Percentiles rank a stretch among this genome's conserved stretches.
These are phyloP conservation scores for Tolypocladium nubicola DNA, from an alignment of 2,329 filamentous ascomycete genomes.

Conservation along the genomic window DNA sequence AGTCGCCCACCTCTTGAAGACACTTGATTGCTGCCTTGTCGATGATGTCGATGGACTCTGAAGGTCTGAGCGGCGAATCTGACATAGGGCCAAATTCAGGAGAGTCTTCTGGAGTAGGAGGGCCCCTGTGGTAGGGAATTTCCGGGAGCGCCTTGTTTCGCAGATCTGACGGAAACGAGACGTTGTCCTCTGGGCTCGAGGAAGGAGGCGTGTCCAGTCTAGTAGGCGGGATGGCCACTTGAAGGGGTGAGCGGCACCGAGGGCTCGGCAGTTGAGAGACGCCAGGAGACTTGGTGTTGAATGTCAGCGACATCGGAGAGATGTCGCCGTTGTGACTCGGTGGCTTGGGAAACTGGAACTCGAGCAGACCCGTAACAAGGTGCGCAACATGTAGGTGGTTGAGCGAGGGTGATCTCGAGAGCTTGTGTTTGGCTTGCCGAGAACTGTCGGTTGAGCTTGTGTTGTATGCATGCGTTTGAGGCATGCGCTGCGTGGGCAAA, in stretches of 20 bases:
- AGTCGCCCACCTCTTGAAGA: slow-evolving; percentile 15
- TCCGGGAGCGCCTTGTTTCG: slow-evolving; percentile 8
- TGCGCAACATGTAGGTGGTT: slow-evolving; percentile 9
- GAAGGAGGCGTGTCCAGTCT: slow-evolving; percentile 21
- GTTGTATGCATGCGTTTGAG: slow-evolving; percentile 4
- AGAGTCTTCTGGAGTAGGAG: slow-evolving; percentile 21
- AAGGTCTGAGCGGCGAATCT: slow-evolving; percentile 14
- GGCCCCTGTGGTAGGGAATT: slow-evolving; percentile 5
- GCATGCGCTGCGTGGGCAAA: slow-evolving; percentile 3
- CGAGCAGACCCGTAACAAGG: slow-evolving; percentile 19
- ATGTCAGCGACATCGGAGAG: slow-evolving; percentile 12
- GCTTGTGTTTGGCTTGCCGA: not conserved
- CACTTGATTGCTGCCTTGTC: slow-evolving; percentile 15
- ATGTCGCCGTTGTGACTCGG: slow-evolving; percentile 16
- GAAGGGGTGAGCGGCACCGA: slow-evolving; percentile 13
- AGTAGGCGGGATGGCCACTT: slow-evolving; percentile 8
- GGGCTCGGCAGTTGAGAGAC: slow-evolving; percentile 14
- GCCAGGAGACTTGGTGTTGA: slow-evolving; percentile 10
- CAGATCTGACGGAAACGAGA: not conserved
- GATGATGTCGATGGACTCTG: slow-evolving; percentile 16
- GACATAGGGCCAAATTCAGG: slow-evolving; percentile 16
- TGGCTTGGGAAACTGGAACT: slow-evolving; percentile 26
- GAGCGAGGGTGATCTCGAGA: slow-evolving; percentile 14
- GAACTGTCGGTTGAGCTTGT: slow-evolving; percentile 6
- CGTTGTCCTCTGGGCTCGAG: slow-evolving; percentile 16